Evolutionary conservation across 768 basidiomycete genomes (phyloP).

Genomic region (Trametes meyenii): DNA sequence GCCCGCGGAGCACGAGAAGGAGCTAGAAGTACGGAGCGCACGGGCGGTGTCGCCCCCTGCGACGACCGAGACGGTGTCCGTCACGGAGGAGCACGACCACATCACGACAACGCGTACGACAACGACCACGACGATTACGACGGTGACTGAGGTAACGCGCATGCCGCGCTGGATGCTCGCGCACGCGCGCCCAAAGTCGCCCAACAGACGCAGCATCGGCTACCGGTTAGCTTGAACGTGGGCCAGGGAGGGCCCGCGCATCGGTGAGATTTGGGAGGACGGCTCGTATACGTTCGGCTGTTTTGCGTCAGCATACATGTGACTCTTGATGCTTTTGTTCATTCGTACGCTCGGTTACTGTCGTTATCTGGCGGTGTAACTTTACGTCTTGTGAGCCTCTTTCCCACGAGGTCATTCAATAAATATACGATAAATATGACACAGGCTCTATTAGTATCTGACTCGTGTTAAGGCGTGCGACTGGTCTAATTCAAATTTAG

Average conservation of each 20-base stretch:
- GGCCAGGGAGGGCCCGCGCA: background rate
- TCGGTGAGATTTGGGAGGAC: no score
- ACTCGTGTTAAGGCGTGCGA: no score
- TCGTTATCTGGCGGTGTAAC: no score
- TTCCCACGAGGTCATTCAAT: no score
- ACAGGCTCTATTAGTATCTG: no score
- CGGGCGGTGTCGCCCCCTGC: slow-evolving; percentile 18
- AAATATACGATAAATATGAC: no score
- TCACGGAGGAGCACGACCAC: slow-evolving; percentile 27
- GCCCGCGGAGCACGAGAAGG: slow-evolving; percentile 19
- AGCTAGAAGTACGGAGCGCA: slow-evolving; percentile 6
- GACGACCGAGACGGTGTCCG: slow-evolving; percentile 28
- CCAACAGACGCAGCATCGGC: slow-evolving; percentile 19
- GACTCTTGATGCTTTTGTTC: no score
- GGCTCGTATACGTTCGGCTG: no score
- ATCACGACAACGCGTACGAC: slow-evolving; percentile 33
- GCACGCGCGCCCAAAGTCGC: slow-evolving; percentile 8
- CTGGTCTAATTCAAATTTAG: no score
- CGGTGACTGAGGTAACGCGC: slow-evolving; percentile 31
- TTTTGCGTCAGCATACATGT: no score
- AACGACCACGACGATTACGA: slow-evolving; percentile 33
- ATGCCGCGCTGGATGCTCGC: slow-evolving; percentile 23
- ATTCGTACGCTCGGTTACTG: no score
- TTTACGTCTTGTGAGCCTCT: no score
- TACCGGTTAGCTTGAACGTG: slow-evolving; percentile 16